Base-by-base conservation (phyloP, 768 basidiomycete species). In the Phanerochaete sordida region DNA sequence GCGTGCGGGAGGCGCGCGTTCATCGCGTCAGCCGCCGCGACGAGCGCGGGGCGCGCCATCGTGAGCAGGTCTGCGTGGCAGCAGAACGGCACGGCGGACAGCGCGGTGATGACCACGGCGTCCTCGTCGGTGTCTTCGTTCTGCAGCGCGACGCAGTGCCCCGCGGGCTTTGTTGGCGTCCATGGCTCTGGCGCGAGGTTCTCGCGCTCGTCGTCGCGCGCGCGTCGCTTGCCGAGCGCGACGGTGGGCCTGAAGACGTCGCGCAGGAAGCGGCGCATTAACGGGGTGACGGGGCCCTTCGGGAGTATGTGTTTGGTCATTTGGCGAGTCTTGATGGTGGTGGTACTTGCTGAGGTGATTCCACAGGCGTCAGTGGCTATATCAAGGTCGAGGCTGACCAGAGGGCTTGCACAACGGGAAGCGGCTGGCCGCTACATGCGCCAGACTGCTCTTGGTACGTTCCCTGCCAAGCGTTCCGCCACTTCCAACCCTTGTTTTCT, bases 21-120 rank as follows among this genome's bases (percentile, higher is more conserved):
- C 48, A 91, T 77, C 9, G 74, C 63, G 16, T 65, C 62, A 4
- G 85, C 87, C 16, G 86, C 86, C 0, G 58, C 69, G 48, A 84
- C 67, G 46, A 91, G 81, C 60, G 82, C 75, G 1, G 69, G 47
- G 44, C 81, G 82, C 3, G 80, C 65, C 88, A 91, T 89, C 0
- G 81, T 78, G 56, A 88, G 66, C 44, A 90, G 78, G 64, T 91
- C 87, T 60, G 87, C 86, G 67, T 91, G 87, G 70, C 86, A 88
- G 72, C 85, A 87, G 73, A 90, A 91, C 0, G 87, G 87, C 11
- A 81, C 74, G 24, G 70, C 71, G 44, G 79, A 74, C 13, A 90
- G 76, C 6, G 87, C 78, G 0, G 85, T 88, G 69, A 90, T 82
- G 39, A 89, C 76, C 44, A 90, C 74, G 8, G 81, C 83, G 63